Base-by-base conservation (phyloP, 2,329 filamentous ascomycete genomes). In the Xylariaceae sp. region DNA sequence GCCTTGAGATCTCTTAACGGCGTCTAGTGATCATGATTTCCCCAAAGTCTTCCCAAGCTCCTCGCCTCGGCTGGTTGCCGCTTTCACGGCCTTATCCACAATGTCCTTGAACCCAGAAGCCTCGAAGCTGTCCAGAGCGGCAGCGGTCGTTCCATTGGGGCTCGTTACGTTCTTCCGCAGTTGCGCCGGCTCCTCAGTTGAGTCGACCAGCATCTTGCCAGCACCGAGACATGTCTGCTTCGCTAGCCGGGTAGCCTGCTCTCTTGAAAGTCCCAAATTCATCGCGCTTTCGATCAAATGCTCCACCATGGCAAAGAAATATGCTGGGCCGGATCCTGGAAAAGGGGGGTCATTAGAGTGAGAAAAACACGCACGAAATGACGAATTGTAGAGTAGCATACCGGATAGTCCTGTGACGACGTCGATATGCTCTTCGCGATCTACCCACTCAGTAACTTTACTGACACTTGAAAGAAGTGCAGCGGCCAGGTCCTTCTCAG, bases 241-340 rank as follows among this genome's bases (percentile, higher is more conserved):
- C 8, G 79, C 79, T 16, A 81, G 69, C 0, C 78, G 75, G 9
- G 75, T 76, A n/a, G 79, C 79, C 66, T 82, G 79, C 53, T 81
- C 79, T 16, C 71, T 67, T 0, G 78, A 73, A 23, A 82, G 73
- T 2, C 79, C 79, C 1, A 80, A 69, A n/a, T 70, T 68, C 7
- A 71, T 73, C 11, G 74, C 79, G 57, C 75, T 76, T 49, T 76
- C 67, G 50, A 79, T 76, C 41, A 82, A 70, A 66, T 82, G 79
- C 64, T 82, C 79, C 6, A 82, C 79, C 69, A 82, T 74, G 62
- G 78, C 78, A 65, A 82, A 82, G 71, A 82, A 82, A 70, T 82
- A 82, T 0, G 79, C 79, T 0, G 79, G 79, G 2, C 79, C 79
- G 16, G 78, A 81, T 21, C 79, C 79, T 81, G 45, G 12, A 12